Conservation (phyloP, 2,329 filamentous ascomycete species). For the Alternaria sp. region DNA sequence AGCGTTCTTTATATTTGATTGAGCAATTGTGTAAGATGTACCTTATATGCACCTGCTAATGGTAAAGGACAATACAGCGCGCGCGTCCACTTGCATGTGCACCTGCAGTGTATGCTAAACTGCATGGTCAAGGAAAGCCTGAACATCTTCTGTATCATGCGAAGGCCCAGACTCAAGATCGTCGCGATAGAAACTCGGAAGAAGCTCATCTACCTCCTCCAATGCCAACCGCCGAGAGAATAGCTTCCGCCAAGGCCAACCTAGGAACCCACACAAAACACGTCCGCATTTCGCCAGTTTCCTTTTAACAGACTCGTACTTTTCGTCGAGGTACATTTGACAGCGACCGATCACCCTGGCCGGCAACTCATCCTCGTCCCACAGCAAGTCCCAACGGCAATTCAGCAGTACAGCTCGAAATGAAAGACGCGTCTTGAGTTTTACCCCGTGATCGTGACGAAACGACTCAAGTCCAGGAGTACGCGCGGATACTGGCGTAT, state of each 20-base stretch:
- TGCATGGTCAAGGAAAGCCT: neutral
- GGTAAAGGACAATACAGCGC: neutral
- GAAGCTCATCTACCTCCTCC: neutral
- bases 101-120: neutral
- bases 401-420: neutral
- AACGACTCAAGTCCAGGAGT: conserved; percentile 2
- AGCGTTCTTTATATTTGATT: neutral
- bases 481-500: neutral
- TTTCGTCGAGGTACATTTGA: neutral
- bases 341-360: neutral
- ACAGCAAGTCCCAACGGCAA: neutral
- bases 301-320: neutral
- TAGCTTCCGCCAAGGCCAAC: neutral
- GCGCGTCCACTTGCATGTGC: no score
- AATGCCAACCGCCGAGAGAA: neutral
- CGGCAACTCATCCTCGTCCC: conserved; percentile 1
- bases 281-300: neutral
- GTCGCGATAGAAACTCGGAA: neutral
- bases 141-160: neutral
- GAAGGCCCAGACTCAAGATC: neutral
- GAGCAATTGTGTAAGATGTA: neutral
- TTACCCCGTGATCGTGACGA: conserved; percentile 5
- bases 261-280: neutral
- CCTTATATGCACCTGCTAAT: neutral
- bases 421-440: neutral